Evolutionary conservation across 2,329 filamentous ascomycete species (phyloP), one percentile per base, ranked within the genome.

Genomic region (Botryosphaeria dothidea): DNA sequence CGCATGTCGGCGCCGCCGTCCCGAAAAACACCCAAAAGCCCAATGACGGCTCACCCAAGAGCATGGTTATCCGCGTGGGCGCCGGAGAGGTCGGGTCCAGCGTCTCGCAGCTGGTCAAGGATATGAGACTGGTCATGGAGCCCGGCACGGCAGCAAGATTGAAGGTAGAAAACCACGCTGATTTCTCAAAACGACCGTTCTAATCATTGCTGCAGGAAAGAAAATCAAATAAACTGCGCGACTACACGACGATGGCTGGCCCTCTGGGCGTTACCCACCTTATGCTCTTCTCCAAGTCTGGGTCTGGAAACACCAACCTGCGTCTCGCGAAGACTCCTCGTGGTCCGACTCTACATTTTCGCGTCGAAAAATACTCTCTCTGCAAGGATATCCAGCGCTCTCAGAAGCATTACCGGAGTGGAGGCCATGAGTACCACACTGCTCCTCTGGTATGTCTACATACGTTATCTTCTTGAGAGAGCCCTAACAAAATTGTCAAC

Each of bases 61-160:
- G 91, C 77, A 97, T 99, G 94, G 94, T 99, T 66, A 97, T 99
- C 78, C 92, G 95, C 71, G 93, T 97, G 73, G 95, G 95, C 72
- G 94, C 93, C 71, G 91, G 93, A 72, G 92, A 97, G 75, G 92
- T 99, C 61, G 95, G 95, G 65, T 88, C 92, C 66, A 96, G 91
- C 77, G 86, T 99, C 72, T 94, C 90, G 76, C 93, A 98, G 80
- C 83, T 99, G 71, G 93, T 94, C 23, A 89, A 91, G 71, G 95
- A 99, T 81, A 91, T 98, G 66, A 89, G 95, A 71, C 85, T 85
- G 64, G 94, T 98, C 81, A 96, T 99, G 93, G 93, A 98, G 79
- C 95, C 95, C 0, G 92, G 93, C 62, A 99, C 95, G 3, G 95
- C 95, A 3, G 90, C 89, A 67, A 87, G 94, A 66, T 78, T 99